Evolutionary conservation across 108 stramenopile species (phyloP), one percentile per base, ranked within the genome.

Genomic region (Schizochytrium sp.): DNA sequence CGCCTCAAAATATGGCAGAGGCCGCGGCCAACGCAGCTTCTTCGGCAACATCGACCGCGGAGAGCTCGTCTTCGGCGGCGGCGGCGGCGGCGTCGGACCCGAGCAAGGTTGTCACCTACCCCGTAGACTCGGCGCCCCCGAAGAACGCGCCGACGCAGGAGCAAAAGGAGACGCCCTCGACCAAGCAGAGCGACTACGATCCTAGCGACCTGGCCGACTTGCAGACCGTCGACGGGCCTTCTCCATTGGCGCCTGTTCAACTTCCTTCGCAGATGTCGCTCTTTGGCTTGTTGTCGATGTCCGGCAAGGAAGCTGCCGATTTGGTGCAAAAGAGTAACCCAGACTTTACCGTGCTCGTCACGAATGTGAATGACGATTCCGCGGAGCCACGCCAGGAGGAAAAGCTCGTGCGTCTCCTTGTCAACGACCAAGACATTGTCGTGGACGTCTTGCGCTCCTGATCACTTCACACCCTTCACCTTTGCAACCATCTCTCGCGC

Each of bases 381-480:
- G 51, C 76, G 45, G 76, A 83, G 88, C 88, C 88, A n/a, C 59
- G 43, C 60, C 41, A 69, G 34, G 45, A 88, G 25, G 44, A 60
- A 21, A 43, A 51, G 5, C 45, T 60, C 45, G 88, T 88, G 59
- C 59, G 88, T 43, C 88, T 88, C 60, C 41, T 63, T n/a, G 60
- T 88, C n/a, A 48, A 63, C 43, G 60, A 88, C 60, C 60, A 88
- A 18, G 88, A 48, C 45, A 44, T 88, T 69, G 88, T 88, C 51
- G 60, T 63, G 34, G 60, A 88, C 69, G 60, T 88, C 12, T 25
- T 88, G 21, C 60, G 88, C 87, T 57, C 87, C 25, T 69, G 41
- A 69, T 28, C 8, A 69, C 5, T 69, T 34, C 34, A 34, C 34
- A 34, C 34, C 34, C 34, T 34, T 34, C 34, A 34, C 34, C 34